Evolutionary conservation across 768 basidiomycete species (phyloP), one percentile per base, ranked within the genome.

Genomic region (Clitopilus passeckerianus): DNA sequence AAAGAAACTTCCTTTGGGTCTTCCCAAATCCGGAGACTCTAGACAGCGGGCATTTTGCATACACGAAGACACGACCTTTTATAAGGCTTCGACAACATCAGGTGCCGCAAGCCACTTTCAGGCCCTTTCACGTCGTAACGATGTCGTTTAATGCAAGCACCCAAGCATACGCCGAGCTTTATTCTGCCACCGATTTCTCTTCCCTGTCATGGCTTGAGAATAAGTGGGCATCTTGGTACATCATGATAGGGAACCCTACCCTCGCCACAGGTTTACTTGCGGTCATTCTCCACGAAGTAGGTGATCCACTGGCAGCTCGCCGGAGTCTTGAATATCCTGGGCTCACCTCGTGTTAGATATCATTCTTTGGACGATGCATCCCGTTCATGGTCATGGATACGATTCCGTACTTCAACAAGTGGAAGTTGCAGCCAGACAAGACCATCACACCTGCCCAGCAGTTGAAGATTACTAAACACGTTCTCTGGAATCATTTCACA

Each of bases 361-460:
- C 97, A 6, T 98, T 98, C 77, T 98, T 98, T 68, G 96, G 96
- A 37, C 90, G 97, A 22, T 88, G 88, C 63, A 72, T 98, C 15
- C 97, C 95, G 0, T 97, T 93, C 92, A 89, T 98, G 65, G 90
- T 97, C 74, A 88, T 98, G 70, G 97, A 99, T 73, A 77, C 86
- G 1, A 91, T 95, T 33, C 94, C 94, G 0, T 98, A 93, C 77
- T 98, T 98, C 77, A 83, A 84, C 53, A 80, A 84, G 73, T 98
- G 91, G 91, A 98, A 98, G 72, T 79, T 98, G 5, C 96, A 98
- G 70, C 86, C 92, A 3, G 81, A 70, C 64, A 98, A 98, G 72
- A 66, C 91, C 1, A 93, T 95, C 4, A 86, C 93, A 4, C 61
- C 84, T 0, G 74, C 79, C 59, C 91, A 98, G 69, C 94, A 98